Conservation (phyloP, 139 green algal genomes). For the Ulvella scutata region DNA sequence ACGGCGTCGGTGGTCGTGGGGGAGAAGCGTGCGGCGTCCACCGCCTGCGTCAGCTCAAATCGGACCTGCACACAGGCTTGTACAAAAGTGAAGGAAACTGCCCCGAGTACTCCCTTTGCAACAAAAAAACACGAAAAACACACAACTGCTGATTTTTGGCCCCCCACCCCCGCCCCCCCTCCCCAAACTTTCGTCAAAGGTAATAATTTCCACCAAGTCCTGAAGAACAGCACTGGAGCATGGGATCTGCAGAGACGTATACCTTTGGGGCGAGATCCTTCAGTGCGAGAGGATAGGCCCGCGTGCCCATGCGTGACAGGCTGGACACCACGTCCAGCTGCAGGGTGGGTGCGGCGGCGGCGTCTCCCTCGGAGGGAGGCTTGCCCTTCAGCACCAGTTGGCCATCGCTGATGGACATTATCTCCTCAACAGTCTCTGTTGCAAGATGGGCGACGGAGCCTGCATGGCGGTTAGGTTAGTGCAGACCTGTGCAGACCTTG, state of each 20-base stretch:
- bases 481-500: no score
- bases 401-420: slow-evolving; percentile 82
- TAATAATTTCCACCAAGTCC: no score
- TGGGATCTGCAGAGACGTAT: background rate
- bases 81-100: background rate
- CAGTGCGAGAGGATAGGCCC: slow-evolving; percentile 47
- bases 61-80: slow-evolving; percentile 19
- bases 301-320: slow-evolving; percentile 56
- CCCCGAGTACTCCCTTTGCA: no score
- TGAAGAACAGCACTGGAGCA: background rate
- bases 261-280: slow-evolving; percentile 39
- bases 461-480: slow-evolving; percentile 7
- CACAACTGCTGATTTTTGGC: no score
- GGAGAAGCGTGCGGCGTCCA: slow-evolving; percentile 29
- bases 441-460: slow-evolving; percentile 14
- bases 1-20: background rate
- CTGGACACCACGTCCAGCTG: slow-evolving; percentile 35
- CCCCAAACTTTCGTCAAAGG: no score
- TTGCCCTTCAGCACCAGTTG: slow-evolving; percentile 39
- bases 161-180: background rate
- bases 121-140: no score
- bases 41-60: slow-evolving; percentile 54
- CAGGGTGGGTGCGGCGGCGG: background rate
- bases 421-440: slow-evolving; percentile 72
- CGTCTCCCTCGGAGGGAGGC: background rate